Percentiles rank a stretch among this genome's conserved stretches.
These are phyloP conservation scores for Grosmannia penicillata DNA, from an alignment of 2,329 filamentous ascomycete genomes.

Conservation along the genomic window DNA sequence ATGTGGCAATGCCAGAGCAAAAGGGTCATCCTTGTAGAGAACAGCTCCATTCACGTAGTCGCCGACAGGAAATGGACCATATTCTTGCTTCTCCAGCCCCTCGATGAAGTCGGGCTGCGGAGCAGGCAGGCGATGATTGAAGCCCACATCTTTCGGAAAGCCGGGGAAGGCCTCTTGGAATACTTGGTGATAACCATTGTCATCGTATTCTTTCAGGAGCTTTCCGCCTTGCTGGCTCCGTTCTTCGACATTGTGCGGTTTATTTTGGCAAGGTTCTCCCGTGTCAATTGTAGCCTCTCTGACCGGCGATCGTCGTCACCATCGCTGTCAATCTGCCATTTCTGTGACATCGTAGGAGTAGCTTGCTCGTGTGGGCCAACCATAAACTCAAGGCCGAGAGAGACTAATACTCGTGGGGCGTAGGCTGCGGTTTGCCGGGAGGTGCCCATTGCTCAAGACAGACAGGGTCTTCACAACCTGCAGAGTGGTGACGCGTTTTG, in stretches of 20 bases:
- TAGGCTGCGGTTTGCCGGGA: too few relatives aligned
- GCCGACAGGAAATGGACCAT: neutral
- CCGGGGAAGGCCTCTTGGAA: neutral
- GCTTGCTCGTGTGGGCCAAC: neutral
- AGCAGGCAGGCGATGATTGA: neutral
- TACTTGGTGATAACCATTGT: neutral
- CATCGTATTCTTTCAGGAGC: neutral
- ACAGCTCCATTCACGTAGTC: slow-evolving; percentile 3
- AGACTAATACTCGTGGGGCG: too few relatives aligned
- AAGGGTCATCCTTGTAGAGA: slow-evolving; percentile 9
- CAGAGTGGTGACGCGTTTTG: neutral
- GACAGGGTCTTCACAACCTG: neutral
- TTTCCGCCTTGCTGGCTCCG: neutral
- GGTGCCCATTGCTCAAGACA: too few relatives aligned
- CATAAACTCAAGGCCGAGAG: neutral
- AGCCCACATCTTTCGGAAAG: neutral
- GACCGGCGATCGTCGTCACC: neutral
- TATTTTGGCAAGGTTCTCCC: neutral
- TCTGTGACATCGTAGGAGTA: neutral
- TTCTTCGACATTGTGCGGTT: neutral
- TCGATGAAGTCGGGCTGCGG: neutral
- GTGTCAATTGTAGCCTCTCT: neutral
- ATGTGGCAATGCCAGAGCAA: slow-evolving; percentile 15
- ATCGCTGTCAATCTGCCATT: neutral
- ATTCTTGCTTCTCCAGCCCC: neutral